A percentile compares a stretch with the other conserved stretches of the same genome.
These are phyloP conservation scores for Capsicum pubescens DNA, from an alignment of 257 asterid genomes.

Conservation along the genomic window DNA sequence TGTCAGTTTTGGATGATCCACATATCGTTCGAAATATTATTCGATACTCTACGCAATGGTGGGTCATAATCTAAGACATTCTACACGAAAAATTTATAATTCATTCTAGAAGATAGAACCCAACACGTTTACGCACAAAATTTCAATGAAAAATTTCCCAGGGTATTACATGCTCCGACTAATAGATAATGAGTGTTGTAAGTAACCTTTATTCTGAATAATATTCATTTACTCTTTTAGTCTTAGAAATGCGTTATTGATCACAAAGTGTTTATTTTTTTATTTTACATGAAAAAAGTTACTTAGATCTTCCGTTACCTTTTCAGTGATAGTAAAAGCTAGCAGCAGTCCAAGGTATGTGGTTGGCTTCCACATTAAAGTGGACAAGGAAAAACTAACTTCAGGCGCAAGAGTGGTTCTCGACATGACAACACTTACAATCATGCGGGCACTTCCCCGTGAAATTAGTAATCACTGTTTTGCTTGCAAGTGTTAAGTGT, in stretches of 20 bases:
- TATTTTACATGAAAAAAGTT: no score
- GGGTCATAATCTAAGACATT: no score
- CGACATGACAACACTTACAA: slow-evolving; percentile 96
- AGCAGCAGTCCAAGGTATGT: slow-evolving; percentile 98
- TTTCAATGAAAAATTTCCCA: no score
- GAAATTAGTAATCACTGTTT: slow-evolving; percentile 57
- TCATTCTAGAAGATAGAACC: no score
- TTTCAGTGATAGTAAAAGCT: slow-evolving; percentile 90
- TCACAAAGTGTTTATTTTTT: slow-evolving; percentile 6
- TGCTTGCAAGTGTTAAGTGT: neutral
- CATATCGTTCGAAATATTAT: no score
- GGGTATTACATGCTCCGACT: slow-evolving; percentile 97
- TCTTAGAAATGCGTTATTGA: neutral
- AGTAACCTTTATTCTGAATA: slow-evolving; percentile 37
- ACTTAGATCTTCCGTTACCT: slow-evolving; percentile 18
- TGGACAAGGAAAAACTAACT: slow-evolving; percentile 91
- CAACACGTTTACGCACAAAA: no score
- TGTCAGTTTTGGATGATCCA: no score
- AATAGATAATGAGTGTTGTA: slow-evolving; percentile 90
- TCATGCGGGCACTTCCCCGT: slow-evolving; percentile 98
- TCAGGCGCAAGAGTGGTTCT: slow-evolving; percentile 96
- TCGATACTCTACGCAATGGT: no score
- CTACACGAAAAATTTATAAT: no score
- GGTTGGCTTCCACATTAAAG: slow-evolving; percentile 95
- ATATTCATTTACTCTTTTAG: neutral